Evolutionary conservation across 108 stramenopile genomes (phyloP).

Genomic region (Aurantiochytrium sp.): DNA sequence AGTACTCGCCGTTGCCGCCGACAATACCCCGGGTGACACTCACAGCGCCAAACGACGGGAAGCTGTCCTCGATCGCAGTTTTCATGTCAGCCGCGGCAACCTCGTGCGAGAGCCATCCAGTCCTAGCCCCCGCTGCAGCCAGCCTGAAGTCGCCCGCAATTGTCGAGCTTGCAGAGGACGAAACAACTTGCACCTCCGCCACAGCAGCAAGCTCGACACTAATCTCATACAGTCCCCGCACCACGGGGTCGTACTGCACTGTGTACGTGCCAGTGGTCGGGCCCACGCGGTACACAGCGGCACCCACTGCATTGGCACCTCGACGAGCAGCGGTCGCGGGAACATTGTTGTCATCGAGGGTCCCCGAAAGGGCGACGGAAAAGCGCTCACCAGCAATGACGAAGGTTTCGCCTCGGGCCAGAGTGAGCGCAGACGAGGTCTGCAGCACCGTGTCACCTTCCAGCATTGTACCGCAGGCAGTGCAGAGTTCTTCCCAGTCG

Average conservation of each 20-base stretch:
- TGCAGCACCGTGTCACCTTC: neutral
- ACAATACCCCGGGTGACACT: neutral
- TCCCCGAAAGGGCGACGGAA: slow-evolving; percentile 42
- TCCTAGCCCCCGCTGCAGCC: neutral
- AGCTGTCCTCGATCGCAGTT: neutral
- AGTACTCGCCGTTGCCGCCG: neutral
- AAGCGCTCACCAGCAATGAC: slow-evolving; percentile 49
- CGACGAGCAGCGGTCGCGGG: slow-evolving; percentile 45
- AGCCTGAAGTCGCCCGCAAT: slow-evolving; percentile 13
- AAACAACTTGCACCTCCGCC: slow-evolving; percentile 57
- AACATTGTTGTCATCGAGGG: slow-evolving; percentile 43
- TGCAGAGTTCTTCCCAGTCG: slow-evolving; percentile 29
- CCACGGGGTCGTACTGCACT: slow-evolving; percentile 50
- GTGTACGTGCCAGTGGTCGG: slow-evolving; percentile 51
- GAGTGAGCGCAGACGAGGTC: slow-evolving; percentile 30
- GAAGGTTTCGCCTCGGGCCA: slow-evolving; percentile 56
- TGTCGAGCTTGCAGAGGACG: neutral
- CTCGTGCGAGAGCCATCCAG: slow-evolving; percentile 43
- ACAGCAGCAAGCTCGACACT: slow-evolving; percentile 45
- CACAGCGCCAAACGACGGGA: neutral
- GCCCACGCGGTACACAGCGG: neutral
- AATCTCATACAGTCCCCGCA: slow-evolving; percentile 56
- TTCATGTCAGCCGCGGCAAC: slow-evolving; percentile 36
- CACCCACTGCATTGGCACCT: slow-evolving; percentile 14
- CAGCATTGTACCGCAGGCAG: neutral